These are phyloP conservation scores for Petunia secreta DNA, from an alignment of 257 asterid species.

Conservation along the genomic window DNA sequence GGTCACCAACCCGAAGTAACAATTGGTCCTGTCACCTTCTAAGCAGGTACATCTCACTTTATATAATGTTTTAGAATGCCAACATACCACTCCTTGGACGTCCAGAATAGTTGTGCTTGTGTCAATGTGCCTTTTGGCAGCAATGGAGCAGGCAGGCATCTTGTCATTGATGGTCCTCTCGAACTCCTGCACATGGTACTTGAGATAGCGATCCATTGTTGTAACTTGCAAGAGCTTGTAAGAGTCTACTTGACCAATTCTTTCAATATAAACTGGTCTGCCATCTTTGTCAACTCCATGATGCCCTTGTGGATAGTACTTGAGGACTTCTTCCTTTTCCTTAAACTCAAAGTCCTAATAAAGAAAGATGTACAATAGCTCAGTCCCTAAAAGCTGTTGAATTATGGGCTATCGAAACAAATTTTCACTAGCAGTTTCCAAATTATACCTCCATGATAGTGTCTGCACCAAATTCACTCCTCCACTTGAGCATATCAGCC, in stretches of 20 bases:
- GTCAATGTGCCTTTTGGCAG: slow-evolving; percentile 81
- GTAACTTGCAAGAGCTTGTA: slow-evolving; percentile 86
- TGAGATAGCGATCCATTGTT: slow-evolving; percentile 77
- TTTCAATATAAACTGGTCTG: slow-evolving; percentile 84
- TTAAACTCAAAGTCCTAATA: slow-evolving; percentile 72
- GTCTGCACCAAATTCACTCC: slow-evolving; percentile 88
- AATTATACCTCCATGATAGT: slow-evolving; percentile 70
- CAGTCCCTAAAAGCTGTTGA: background rate
- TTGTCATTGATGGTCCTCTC: slow-evolving; percentile 86
- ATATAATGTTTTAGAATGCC: background rate
- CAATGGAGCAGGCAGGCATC: slow-evolving; percentile 91
- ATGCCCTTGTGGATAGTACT: slow-evolving; percentile 95
- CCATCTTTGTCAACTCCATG: slow-evolving; percentile 95
- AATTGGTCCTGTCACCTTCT: background rate
- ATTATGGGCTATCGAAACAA: background rate
- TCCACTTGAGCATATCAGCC: slow-evolving; percentile 95
- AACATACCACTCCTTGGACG: slow-evolving; percentile 97
- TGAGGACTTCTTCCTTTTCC: slow-evolving; percentile 81
- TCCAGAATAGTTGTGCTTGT: slow-evolving; percentile 97
- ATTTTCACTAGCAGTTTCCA: background rate
- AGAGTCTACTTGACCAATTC: slow-evolving; percentile 90
- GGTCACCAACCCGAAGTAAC: background rate
- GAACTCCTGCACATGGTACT: slow-evolving; percentile 89
- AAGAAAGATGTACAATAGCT: background rate
- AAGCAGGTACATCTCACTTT: background rate